A percentile compares a stretch with the other conserved stretches of the same genome.
phyloP scores from a whole-genome alignment of 2,329 filamentous ascomycete species.

The Epichloe bromicola region DNA sequence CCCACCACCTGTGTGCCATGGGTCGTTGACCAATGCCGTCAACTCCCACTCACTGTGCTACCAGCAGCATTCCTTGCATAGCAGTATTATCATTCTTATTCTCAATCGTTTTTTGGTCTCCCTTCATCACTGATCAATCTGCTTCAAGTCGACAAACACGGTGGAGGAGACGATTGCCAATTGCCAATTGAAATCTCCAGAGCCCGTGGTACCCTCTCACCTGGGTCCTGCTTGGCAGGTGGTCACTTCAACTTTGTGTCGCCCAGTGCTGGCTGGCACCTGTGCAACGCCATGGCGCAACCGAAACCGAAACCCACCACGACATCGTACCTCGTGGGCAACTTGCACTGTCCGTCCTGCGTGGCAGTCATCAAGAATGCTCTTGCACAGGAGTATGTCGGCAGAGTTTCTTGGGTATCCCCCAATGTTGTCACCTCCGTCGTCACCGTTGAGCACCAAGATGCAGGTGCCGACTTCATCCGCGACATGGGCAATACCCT shows the following conservation, averaged over 20 bases:
- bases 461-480: slow-evolving; percentile 27
- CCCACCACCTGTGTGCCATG: background rate
- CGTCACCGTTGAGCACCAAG: slow-evolving; percentile 45
- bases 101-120: background rate
- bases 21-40: background rate
- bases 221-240: background rate
- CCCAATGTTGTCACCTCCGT: slow-evolving; percentile 61
- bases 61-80: background rate
- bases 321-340: slow-evolving; percentile 54
- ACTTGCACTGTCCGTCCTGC: slow-evolving; percentile 69
- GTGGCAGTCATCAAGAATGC: slow-evolving; percentile 51
- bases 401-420: slow-evolving; percentile 44
- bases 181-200: background rate
- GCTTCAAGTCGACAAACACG: background rate
- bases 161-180: background rate
- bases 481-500: slow-evolving; percentile 34
- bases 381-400: slow-evolving; percentile 33
- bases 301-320: slow-evolving; percentile 22
- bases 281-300: slow-evolving; percentile 15
- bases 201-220: background rate
- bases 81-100: background rate
- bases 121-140: no score
- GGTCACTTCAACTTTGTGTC: background rate
- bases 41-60: background rate
- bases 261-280: background rate